phyloP scores from a whole-genome alignment of 495 filamentous ascomycete species.

The Penicillium soppii region DNA sequence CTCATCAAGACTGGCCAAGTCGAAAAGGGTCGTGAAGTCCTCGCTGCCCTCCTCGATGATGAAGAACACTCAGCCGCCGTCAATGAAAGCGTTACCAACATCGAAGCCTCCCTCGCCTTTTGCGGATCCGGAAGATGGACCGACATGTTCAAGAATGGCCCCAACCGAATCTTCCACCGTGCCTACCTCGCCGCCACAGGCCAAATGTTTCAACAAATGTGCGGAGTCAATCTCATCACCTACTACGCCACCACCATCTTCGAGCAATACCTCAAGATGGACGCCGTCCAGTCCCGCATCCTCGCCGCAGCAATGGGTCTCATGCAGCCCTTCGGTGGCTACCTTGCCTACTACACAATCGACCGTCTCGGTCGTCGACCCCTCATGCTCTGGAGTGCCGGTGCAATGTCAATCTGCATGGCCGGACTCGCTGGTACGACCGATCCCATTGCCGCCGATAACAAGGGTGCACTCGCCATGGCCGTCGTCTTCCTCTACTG shows the following conservation, averaged over 20 bases:
- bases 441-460: constrained; percentile 28
- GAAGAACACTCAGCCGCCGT: constrained; percentile 26
- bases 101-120: constrained; percentile 32
- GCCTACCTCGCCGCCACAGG: constrained; percentile 29
- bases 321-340: constrained; percentile 72
- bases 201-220: constrained; percentile 54
- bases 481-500: constrained; percentile 42
- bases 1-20: constrained; percentile 52
- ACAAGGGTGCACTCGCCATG: constrained; percentile 35
- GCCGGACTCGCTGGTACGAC: constrained; percentile 49
- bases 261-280: constrained; percentile 54
- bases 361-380: constrained; percentile 69
- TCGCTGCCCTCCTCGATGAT: constrained; percentile 27
- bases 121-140: constrained; percentile 14
- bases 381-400: constrained; percentile 56
- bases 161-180: constrained; percentile 24
- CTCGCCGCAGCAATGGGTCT: constrained; percentile 75
- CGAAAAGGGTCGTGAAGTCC: constrained; percentile 45
- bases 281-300: constrained; percentile 78
- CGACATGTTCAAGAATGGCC: constrained; percentile 22
- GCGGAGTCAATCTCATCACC: constrained; percentile 59
- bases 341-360: constrained; percentile 72
- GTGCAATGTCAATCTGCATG: constrained; percentile 62
- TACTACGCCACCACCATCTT: constrained; percentile 61
- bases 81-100: constrained; percentile 27